Base-by-base conservation (phyloP, 2,329 filamentous ascomycete genomes). In the Ophiostoma sp. region DNA sequence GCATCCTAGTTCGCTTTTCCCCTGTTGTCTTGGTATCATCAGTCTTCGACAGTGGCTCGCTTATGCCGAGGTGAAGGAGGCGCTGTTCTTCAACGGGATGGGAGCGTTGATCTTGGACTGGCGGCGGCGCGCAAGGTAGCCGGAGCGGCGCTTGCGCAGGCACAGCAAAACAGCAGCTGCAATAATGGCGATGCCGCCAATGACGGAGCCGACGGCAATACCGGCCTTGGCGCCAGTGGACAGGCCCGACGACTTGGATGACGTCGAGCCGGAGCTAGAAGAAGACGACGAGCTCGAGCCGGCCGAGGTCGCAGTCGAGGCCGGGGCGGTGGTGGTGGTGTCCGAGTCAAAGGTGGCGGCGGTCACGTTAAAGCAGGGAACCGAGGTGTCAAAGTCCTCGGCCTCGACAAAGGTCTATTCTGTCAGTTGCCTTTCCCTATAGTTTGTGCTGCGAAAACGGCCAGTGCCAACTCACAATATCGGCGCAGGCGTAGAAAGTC, bases 301-400 rank as follows among this genome's bases (percentile, higher is more conserved):
- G 49, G 27, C 27, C 1, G 55, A 60, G 4, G 55, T 60, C 12
- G 55, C 27, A 38, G 55, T 40, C 27, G 55, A 60, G 12, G 12
- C 55, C 4, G 27, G 6, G 12, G 55, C 55, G 5, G 55, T 60
- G 11, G 55, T 60, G 11, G 55, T 60, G 55, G 27, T 60, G 52
- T 67, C 67, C 47, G 65, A 52, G 52, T 68, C 64, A 64, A 71
- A 71, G 16, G 52, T 49, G 16, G 71, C 69, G 38, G 73, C 69
- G 1, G 77, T 79, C 36, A 77, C 76, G 71, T 79, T 79, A 74
- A 79, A 79, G 73, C 77, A 79, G n/a, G 76, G 76, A 7, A 76
- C 73, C 18, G 72, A 70, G 7, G 71, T 65, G 4, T 68, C 72
- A 68, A 79, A 76, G 60, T 75, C 72, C 41, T 72, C 66, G 18